Conservation (phyloP, 768 basidiomycete species). For the Macrolepiota fuliginosa region DNA sequence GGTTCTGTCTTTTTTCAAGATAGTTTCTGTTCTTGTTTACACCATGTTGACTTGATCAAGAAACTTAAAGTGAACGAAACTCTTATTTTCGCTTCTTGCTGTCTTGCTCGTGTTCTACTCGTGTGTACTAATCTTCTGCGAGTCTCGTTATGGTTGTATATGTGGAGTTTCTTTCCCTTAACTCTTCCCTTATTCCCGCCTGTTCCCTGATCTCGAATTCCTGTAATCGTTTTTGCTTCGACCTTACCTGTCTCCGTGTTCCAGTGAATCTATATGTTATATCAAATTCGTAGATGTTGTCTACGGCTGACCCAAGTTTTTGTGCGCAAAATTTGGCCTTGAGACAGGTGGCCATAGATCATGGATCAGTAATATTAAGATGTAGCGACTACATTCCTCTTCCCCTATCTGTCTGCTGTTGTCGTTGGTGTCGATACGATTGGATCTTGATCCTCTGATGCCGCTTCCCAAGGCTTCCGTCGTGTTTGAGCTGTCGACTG, state of each 20-base stretch:
- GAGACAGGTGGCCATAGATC: background rate
- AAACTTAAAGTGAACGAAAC: background rate
- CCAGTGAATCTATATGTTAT: background rate
- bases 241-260: background rate
- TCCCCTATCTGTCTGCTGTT: background rate
- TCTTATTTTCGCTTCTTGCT: background rate
- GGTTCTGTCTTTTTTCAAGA: background rate
- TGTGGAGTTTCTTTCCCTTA: background rate
- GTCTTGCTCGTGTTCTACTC: background rate
- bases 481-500: slow-evolving; percentile 46
- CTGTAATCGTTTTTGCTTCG: background rate
- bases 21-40: background rate
- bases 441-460: background rate
- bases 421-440: too few species aligned
- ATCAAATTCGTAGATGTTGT: background rate
- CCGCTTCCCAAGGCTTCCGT: slow-evolving; percentile 71
- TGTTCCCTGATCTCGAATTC: slow-evolving; percentile 6
- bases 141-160: slow-evolving; percentile 1
- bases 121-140: background rate
- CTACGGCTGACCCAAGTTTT: background rate
- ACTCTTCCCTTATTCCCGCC: background rate
- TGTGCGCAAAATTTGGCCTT: background rate
- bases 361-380: background rate
- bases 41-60: background rate
- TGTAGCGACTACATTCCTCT: background rate